Evolutionary conservation across 306 rosid genomes (phyloP).

Genomic region (Fragaria nilgerrensis): DNA sequence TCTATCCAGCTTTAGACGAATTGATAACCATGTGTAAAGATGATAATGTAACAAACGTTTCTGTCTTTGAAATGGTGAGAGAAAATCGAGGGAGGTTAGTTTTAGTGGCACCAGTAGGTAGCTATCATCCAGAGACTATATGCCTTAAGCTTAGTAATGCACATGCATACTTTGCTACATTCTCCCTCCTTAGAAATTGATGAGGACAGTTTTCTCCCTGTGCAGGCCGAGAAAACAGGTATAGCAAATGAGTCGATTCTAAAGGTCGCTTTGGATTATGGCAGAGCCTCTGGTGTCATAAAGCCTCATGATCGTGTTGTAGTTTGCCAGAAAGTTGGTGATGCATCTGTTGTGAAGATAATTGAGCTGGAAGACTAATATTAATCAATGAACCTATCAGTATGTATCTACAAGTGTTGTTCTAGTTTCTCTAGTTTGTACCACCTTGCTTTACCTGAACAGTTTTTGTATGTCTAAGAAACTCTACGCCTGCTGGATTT

Average conservation of each 20-base stretch:
- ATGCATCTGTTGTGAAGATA: conserved; percentile 81
- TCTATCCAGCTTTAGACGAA: neutral
- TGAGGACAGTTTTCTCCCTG: neutral
- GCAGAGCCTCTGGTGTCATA: conserved; percentile 67
- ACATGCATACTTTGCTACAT: neutral
- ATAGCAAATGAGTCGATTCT: conserved; percentile 81
- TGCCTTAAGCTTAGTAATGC: neutral
- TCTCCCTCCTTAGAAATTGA: neutral
- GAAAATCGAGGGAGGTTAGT: neutral
- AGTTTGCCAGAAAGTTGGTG: conserved; percentile 91
- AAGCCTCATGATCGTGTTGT: conserved; percentile 85
- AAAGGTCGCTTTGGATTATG: conserved; percentile 85
- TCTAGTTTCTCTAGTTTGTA: neutral
- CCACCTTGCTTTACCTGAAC: neutral
- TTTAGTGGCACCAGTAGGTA: neutral
- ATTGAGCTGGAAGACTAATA: conserved; percentile 84
- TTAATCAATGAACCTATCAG: neutral
- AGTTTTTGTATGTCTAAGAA: neutral
- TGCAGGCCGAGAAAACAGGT: conserved; percentile 70
- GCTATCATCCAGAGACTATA: neutral
- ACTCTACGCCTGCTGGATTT: neutral
- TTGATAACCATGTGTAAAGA: neutral
- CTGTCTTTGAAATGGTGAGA: neutral
- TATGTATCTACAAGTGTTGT: neutral
- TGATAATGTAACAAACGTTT: neutral